Conservation (phyloP, 129 eudicot species). For the carrot (Daucus carota) region DNA sequence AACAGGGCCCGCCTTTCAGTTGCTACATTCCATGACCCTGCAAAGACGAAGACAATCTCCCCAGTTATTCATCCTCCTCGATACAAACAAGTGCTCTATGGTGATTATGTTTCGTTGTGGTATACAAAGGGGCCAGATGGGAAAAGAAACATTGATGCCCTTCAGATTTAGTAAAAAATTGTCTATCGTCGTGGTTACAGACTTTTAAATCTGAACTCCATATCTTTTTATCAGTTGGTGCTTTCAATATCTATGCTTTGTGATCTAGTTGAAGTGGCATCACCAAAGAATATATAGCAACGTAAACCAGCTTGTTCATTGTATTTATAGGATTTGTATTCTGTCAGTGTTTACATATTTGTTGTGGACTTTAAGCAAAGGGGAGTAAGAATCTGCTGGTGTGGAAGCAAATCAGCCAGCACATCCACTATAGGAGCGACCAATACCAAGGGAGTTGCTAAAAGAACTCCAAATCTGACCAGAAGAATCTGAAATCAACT, state of each 20-base stretch:
- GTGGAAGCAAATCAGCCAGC: not conserved
- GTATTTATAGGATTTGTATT: not conserved
- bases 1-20: constrained; percentile 66
- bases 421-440: not conserved
- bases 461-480: not conserved
- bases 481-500: not conserved
- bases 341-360: not conserved
- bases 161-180: constrained; percentile 22
- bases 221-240: not conserved
- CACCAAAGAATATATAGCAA: not conserved
- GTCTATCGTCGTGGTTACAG: too few relatives aligned
- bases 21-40: constrained; percentile 95
- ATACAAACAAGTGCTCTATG: constrained; percentile 60
- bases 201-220: not conserved
- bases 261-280: not conserved
- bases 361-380: not conserved
- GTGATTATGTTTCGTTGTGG: constrained; percentile 84
- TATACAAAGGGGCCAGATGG: constrained; percentile 98
- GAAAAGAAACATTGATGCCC: constrained; percentile 80
- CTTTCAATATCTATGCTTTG: not conserved
- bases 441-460: not conserved
- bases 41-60: constrained; percentile 45
- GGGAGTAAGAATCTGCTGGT: not conserved
- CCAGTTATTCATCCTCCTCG: constrained; percentile 62
- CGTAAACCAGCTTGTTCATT: not conserved